These are phyloP conservation scores for Bryum argenteum DNA, from an alignment of 225 moss, liverwort and hornwort species.

Conservation along the genomic window DNA sequence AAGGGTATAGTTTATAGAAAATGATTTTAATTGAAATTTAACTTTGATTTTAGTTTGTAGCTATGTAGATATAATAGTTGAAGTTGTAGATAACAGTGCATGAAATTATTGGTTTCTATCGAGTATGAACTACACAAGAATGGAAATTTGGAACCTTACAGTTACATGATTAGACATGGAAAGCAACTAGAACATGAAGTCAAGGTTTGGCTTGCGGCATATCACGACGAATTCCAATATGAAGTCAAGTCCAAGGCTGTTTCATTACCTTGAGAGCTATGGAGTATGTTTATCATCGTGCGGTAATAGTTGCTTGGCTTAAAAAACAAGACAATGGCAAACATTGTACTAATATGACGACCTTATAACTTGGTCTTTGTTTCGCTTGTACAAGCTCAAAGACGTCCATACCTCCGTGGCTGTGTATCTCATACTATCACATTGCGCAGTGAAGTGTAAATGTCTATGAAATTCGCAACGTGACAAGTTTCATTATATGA, in stretches of 20 bases:
- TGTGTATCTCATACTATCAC: neutral
- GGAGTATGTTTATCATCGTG: slow-evolving; percentile 21
- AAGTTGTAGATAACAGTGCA: too few relatives aligned
- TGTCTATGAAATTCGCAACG: neutral
- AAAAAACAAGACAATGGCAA: slow-evolving; percentile 14
- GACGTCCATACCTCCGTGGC: slow-evolving; percentile 6
- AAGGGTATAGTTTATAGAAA: too few relatives aligned
- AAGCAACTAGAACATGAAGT: neutral
- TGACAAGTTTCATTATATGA: too few relatives aligned
- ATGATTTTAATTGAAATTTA: too few relatives aligned
- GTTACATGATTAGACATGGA: too few relatives aligned
- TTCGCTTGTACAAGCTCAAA: neutral
- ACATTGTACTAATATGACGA: neutral
- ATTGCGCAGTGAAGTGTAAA: neutral
- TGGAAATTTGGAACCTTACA: too few relatives aligned
- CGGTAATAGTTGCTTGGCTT: slow-evolving; percentile 26
- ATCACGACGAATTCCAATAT: slow-evolving; percentile 9
- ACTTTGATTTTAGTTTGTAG: too few relatives aligned
- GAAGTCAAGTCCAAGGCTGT: too few relatives aligned
- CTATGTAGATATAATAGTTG: too few relatives aligned
- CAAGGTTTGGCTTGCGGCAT: neutral
- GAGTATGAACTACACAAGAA: too few relatives aligned
- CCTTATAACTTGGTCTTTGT: neutral
- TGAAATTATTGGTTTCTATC: too few relatives aligned
- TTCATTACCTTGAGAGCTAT: too few relatives aligned